Base-by-base conservation (phyloP, 352 stramenopile genomes). In the Elongisporangium anandrum region DNA sequence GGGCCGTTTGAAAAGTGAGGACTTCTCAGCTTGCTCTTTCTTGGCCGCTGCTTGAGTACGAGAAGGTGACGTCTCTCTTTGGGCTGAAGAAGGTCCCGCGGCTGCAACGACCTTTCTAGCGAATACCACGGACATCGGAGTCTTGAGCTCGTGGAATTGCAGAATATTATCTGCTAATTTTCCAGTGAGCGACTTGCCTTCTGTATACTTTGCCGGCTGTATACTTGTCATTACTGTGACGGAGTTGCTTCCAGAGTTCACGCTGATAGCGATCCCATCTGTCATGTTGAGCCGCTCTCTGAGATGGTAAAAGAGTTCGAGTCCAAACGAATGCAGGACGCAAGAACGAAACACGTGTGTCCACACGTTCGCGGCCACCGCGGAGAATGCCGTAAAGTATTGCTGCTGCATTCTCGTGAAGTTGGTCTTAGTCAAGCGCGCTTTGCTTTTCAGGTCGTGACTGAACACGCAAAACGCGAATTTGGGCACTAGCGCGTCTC, bases 381-480 rank as follows among this genome's bases (percentile, higher is more conserved):
- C 72, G 9, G 81, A 55, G 29, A 87, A 70, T 1, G 74, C 70
- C 12, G 74, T 77, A 23, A 94, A 90, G 34, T 80, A 87, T 52
- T 77, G 70, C 0, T 66, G 70, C 22, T 94, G 80, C 15, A 64
- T 71, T 4, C 52, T 39, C 9, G 80, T 74, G 52, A 94, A 94
- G n/a, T 56, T 51, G 29, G 20, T 66, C 19, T 23, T 20, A 23
- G 24, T 7, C 24, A 34, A 34, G 7, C 24, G 24, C 7, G 57
- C 58, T 13, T 53, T 69, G 39, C 54, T 41, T 29, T 45, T 69
- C 9, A 56, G 62, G 17, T 85, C 78, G 41, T 88, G 73, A 52
- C 76, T 82, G 53, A 74, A 92, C 0, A 92, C 60, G 16, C 75
- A 90, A 0, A 92, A 51, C 1, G 82, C 82, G 8, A 88, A 57